Evolutionary conservation across 192 early-diverging fungal genomes (phyloP), one percentile per base, ranked within the genome.

Genomic region (Diversispora epigaea): DNA sequence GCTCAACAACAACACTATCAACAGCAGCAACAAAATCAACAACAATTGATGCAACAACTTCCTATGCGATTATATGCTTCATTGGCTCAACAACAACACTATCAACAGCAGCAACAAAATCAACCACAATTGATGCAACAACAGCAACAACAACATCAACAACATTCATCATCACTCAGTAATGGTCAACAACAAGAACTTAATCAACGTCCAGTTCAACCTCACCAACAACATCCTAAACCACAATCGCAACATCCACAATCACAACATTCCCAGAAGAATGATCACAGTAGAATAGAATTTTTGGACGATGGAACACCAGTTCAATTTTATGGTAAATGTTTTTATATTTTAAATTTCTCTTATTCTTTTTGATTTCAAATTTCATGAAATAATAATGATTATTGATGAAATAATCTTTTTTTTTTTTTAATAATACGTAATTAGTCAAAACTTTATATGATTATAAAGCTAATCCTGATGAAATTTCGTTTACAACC

Each of bases 401-500:
- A n/a, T n/a, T n/a, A n/a, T n/a, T n/a, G n/a, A n/a, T n/a, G n/a
- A n/a, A n/a, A n/a, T n/a, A n/a, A n/a, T n/a, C n/a, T n/a, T n/a
- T n/a, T n/a, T n/a, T 60, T 21, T 32, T 46, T 4, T 60, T 62
- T 17, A 76, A n/a, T 56, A 21, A 22, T 75, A n/a, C 14, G 9
- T 47, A 19, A 44, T 8, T 77, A 84, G 85, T 79, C 11, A 79
- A 78, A 12, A 76, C 77, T 3, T 66, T 84, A 22, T 80, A 82
- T 66, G 85, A 86, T 64, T 84, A 83, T 41, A 76, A 78, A 25
- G 80, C 76, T 15, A 84, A 84, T 66, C 82, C 84, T 6, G 82
- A 80, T 32, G 87, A 89, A 71, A 73, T 89, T 44, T 84, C 82
- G 58, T 82, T 89, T 41, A 77, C 68, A 49, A 73, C 77, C 50